Conservation (phyloP, 148 eudicot genomes). For the Rhododendron simsii region DNA sequence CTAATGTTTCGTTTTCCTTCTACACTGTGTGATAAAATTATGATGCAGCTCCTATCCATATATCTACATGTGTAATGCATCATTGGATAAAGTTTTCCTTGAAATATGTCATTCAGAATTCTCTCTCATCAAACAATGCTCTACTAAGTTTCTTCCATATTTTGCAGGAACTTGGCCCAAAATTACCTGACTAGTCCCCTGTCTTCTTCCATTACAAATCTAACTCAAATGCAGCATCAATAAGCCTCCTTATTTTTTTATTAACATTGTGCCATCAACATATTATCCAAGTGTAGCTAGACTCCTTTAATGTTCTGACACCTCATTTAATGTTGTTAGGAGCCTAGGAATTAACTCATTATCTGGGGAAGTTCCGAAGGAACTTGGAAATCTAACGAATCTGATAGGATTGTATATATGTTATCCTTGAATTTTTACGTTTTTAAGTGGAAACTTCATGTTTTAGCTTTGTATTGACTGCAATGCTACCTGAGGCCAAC, state of each 20-base stretch:
- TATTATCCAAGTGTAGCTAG: neutral
- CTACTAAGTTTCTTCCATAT: neutral
- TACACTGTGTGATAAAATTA: neutral
- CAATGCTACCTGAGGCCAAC: neutral
- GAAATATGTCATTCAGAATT: neutral
- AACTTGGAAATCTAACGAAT: neutral
- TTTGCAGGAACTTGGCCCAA: conserved; percentile 47
- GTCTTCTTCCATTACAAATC: conserved; percentile 61
- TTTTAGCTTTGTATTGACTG: neutral
- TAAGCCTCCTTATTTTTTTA: conserved; percentile 21
- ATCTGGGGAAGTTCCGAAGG: neutral
- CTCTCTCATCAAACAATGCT: neutral
- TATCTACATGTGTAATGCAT: neutral
- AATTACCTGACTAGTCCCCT: conserved; percentile 74
- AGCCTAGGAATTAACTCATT: neutral
- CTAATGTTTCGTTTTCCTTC: neutral
- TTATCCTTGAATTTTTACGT: neutral
- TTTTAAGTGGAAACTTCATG: neutral
- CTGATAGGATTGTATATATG: neutral
- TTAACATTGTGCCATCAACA: conserved; percentile 16
- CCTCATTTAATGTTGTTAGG: conserved; percentile 20
- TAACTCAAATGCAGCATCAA: conserved; percentile 63
- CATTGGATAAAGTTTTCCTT: neutral
- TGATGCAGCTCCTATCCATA: neutral
- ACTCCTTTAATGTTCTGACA: neutral